These are phyloP conservation scores for Ascochyta viciae-villosae DNA, from an alignment of 2,329 filamentous ascomycete genomes.

Conservation along the genomic window DNA sequence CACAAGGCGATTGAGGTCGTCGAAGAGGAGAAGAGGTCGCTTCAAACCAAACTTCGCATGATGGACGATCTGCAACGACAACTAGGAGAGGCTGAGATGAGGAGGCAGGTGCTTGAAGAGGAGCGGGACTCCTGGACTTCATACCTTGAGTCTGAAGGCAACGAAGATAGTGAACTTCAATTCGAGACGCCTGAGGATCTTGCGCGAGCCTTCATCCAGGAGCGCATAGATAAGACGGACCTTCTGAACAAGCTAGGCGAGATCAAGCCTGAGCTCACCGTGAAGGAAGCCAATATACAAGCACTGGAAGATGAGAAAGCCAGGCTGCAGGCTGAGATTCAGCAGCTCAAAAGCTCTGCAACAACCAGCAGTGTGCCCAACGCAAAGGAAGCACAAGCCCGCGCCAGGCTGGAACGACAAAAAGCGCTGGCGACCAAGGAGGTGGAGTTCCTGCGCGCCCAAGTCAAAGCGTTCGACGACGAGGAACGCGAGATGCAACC, in stretches of 20 bases:
- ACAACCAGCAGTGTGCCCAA: conserved; percentile 47
- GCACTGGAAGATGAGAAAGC: conserved; percentile 73
- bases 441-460: conserved; percentile 90
- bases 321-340: conserved; percentile 71
- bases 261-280: conserved; percentile 77
- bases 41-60: conserved; percentile 78
- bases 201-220: conserved; percentile 81
- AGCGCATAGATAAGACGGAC: conserved; percentile 79
- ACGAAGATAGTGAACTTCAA: conserved; percentile 67
- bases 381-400: conserved; percentile 68
- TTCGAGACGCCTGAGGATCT: conserved; percentile 90
- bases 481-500: conserved; percentile 89
- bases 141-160: conserved; percentile 75
- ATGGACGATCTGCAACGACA: conserved; percentile 78
- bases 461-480: conserved; percentile 83
- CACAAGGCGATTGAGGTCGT: conserved; percentile 91
- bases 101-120: conserved; percentile 86
- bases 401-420: conserved; percentile 82
- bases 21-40: conserved; percentile 88
- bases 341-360: conserved; percentile 66
- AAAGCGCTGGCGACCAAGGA: conserved; percentile 87
- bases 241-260: conserved; percentile 82
- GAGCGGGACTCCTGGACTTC: conserved; percentile 87
- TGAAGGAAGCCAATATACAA: conserved; percentile 78
- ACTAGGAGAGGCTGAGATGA: conserved; percentile 78